Conservation (phyloP, 768 basidiomycete genomes). For the Boletus sensibilis region DNA sequence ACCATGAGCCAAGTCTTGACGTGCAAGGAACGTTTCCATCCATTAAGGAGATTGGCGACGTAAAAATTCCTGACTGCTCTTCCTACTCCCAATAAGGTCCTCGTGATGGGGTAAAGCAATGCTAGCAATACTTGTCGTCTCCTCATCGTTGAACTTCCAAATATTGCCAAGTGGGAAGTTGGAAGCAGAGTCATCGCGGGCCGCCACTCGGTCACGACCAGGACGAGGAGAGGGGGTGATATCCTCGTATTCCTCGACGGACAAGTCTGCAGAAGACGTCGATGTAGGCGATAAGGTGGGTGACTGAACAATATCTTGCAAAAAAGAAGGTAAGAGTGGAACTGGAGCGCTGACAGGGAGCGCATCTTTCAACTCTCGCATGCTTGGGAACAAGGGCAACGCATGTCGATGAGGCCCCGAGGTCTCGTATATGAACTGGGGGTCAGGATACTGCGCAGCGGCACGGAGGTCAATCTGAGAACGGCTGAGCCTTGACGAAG, state of each 20-base stretch:
- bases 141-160: conserved; percentile 73
- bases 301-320: conserved; percentile 71
- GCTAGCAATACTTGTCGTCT: conserved; percentile 53
- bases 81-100: conserved; percentile 40
- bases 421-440: conserved; percentile 72
- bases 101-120: conserved; percentile 48
- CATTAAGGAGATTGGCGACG: conserved; percentile 30
- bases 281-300: conserved; percentile 65
- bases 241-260: conserved; percentile 56
- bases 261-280: conserved; percentile 64
- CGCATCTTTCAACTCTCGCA: conserved; percentile 24
- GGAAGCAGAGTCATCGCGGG: conserved; percentile 28
- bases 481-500: conserved; percentile 39
- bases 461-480: conserved; percentile 46
- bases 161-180: conserved; percentile 50
- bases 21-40: neutral
- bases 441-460: conserved; percentile 42
- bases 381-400: conserved; percentile 37
- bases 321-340: conserved; percentile 72
- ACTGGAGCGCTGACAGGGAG: conserved; percentile 36
- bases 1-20: neutral
- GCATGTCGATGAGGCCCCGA: conserved; percentile 43
- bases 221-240: conserved; percentile 28
- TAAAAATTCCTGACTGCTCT: conserved; percentile 38
- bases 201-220: conserved; percentile 27